phyloP scores from a whole-genome alignment of 331 rosid species.

The Spiraea crenata region DNA sequence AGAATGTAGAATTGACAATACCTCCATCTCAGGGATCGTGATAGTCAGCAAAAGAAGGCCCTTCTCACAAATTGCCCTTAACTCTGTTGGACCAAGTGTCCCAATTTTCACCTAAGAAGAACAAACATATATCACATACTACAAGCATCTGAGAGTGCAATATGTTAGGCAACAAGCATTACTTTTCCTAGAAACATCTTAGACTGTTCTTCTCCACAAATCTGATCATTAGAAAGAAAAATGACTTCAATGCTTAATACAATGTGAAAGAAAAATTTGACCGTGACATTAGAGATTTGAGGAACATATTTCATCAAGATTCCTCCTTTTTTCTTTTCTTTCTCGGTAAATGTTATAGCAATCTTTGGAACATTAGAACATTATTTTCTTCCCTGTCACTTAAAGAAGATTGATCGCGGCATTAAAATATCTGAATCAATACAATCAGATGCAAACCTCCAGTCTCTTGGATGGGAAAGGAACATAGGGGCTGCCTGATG shows the following conservation, averaged over 20 bases:
- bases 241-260: neutral
- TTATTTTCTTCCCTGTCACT: slow-evolving; percentile 1
- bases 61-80: slow-evolving; percentile 84
- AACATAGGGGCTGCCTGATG: slow-evolving; percentile 34
- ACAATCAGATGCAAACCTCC: slow-evolving; percentile 56
- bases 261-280: neutral
- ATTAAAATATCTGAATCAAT: slow-evolving; percentile 8
- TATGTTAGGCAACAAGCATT: slow-evolving; percentile 2
- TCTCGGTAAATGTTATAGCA: slow-evolving; percentile 1
- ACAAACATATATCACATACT: slow-evolving; percentile 15
- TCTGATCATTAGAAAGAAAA: neutral
- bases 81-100: slow-evolving; percentile 52
- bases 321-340: neutral
- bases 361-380: slow-evolving; percentile 1
- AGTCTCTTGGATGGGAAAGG: slow-evolving; percentile 55
- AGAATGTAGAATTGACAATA: slow-evolving; percentile 23
- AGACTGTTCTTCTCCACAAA: slow-evolving; percentile 9
- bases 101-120: slow-evolving; percentile 71
- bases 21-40: slow-evolving; percentile 99
- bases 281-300: neutral
- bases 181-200: neutral
- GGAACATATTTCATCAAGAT: neutral
- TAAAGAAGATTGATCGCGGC: neutral
- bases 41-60: slow-evolving; percentile 92
- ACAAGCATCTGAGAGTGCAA: slow-evolving; percentile 17